Evolutionary conservation across 139 green algal species (phyloP).

Genomic region (Chlorella sorokiniana): DNA sequence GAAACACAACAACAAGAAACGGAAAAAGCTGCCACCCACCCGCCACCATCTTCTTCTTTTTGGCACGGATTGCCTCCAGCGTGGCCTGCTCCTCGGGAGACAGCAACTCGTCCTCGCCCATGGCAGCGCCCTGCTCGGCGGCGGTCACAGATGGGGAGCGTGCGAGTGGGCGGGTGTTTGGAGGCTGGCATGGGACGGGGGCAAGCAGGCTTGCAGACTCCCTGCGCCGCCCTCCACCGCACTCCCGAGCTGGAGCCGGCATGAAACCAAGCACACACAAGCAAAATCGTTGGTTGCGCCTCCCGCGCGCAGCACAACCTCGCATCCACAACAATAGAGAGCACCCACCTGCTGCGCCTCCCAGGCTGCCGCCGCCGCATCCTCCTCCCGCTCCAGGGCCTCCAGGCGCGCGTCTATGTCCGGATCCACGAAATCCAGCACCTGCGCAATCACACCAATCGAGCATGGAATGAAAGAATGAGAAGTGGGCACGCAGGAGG

Average conservation of each 20-base stretch:
- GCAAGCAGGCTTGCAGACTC: background rate
- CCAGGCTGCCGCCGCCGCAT: slow-evolving; percentile 52
- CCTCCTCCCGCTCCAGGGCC: slow-evolving; percentile 93
- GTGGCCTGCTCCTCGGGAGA: slow-evolving; percentile 73
- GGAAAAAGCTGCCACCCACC: too few species aligned
- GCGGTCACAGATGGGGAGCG: background rate
- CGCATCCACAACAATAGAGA: background rate
- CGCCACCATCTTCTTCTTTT: slow-evolving; percentile 68
- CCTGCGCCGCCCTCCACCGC: background rate
- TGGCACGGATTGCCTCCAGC: slow-evolving; percentile 73
- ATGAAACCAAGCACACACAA: too few species aligned
- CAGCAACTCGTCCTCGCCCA: slow-evolving; percentile 69
- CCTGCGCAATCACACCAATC: too few species aligned
- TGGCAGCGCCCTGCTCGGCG: slow-evolving; percentile 1
- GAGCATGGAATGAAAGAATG: too few species aligned
- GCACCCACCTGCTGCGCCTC: background rate
- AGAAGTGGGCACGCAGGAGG: background rate
- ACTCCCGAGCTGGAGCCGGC: too few species aligned
- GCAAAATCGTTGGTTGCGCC: too few species aligned
- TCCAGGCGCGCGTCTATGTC: slow-evolving; percentile 95
- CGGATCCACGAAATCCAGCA: slow-evolving; percentile 93
- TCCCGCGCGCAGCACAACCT: background rate
- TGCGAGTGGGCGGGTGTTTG: background rate
- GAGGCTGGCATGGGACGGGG: background rate
- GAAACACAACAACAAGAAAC: too few species aligned